Evolutionary conservation across 371 early-diverging fungal genomes (phyloP).

Genomic region (Mucor saturninus): DNA sequence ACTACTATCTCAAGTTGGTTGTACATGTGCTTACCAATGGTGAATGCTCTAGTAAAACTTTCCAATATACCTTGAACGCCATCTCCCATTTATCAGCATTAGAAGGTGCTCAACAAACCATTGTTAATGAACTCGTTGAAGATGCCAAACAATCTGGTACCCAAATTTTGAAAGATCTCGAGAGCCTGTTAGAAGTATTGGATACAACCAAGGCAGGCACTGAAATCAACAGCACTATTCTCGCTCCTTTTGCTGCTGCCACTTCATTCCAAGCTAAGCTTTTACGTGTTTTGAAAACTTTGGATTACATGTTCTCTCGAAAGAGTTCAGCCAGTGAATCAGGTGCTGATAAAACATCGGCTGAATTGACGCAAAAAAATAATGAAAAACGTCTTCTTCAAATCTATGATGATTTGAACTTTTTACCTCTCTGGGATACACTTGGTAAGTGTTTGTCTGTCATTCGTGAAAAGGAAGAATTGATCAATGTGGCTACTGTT

Average conservation of each 20-base stretch:
- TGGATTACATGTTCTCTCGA: constrained; percentile 82
- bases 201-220: constrained; percentile 60
- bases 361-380: constrained; percentile 27
- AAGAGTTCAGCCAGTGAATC: constrained; percentile 30
- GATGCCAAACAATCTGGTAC: constrained; percentile 76
- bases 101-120: constrained; percentile 72
- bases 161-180: constrained; percentile 71
- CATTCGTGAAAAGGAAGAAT: constrained; percentile 77
- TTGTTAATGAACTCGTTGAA: constrained; percentile 76
- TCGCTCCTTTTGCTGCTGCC: constrained; percentile 80
- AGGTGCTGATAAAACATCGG: constrained; percentile 28
- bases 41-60: constrained; percentile 92
- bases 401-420: constrained; percentile 76
- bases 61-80: constrained; percentile 89
- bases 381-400: constrained; percentile 64
- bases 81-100: constrained; percentile 86
- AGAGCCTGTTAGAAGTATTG: constrained; percentile 64
- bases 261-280: constrained; percentile 91
- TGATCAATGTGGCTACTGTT: constrained; percentile 91
- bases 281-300: constrained; percentile 90
- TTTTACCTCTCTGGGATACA: constrained; percentile 80
- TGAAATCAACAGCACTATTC: constrained; percentile 64
- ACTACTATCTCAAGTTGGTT: constrained; percentile 75
- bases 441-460: constrained; percentile 76
- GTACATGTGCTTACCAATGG: constrained; percentile 90